Conservation (phyloP, 2,329 filamentous ascomycete species). For the Diaporthe sp. region DNA sequence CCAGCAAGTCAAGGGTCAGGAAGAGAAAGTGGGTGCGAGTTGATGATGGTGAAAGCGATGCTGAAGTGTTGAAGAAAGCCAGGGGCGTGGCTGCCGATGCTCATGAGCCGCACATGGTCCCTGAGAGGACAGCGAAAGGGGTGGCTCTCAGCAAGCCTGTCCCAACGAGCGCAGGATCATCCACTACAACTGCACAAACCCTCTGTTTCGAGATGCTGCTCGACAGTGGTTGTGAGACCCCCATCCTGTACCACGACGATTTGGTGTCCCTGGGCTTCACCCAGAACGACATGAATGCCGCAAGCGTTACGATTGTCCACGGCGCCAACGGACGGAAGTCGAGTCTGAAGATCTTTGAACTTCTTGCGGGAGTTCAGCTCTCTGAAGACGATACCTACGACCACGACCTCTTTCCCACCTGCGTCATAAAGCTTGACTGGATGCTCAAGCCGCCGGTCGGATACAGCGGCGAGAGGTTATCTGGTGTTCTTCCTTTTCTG, state of each 20-base stretch:
- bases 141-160: not conserved
- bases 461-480: constrained; percentile 45
- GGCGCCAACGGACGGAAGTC: constrained; percentile 38
- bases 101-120: not conserved
- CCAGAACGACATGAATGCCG: constrained; percentile 44
- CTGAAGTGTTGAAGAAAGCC: not conserved
- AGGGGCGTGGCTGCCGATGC: not conserved
- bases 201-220: constrained; percentile 48
- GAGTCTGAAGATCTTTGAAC: constrained; percentile 46
- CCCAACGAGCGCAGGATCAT: not conserved
- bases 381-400: constrained; percentile 32
- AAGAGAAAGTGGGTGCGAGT: constrained; percentile 10
- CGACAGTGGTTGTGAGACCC: constrained; percentile 56
- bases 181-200: not conserved
- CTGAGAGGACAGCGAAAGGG: not conserved
- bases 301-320: constrained; percentile 39
- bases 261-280: constrained; percentile 48
- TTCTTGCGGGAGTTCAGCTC: constrained; percentile 46
- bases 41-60: constrained; percentile 7
- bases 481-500: constrained; percentile 55
- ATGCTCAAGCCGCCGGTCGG: constrained; percentile 4
- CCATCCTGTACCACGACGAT: constrained; percentile 49
- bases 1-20: not conserved
- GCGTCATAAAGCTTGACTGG: constrained; percentile 38
- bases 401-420: not conserved